A percentile compares a stretch with the other conserved stretches of the same genome.
Conservation (phyloP, 495 filamentous ascomycete genomes). For the Talaromyces ruber region DNA sequence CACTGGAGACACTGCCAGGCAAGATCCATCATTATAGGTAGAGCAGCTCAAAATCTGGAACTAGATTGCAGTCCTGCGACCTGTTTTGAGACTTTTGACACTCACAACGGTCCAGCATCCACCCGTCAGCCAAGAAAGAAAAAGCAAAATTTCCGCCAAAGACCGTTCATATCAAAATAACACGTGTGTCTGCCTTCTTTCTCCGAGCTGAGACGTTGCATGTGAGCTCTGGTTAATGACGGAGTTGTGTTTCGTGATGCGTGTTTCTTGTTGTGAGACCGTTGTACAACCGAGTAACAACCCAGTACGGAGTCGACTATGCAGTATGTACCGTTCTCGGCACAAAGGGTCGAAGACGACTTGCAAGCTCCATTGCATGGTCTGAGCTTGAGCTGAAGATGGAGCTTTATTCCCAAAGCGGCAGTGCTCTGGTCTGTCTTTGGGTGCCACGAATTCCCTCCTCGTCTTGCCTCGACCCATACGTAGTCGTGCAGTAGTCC, state of each 20-base stretch:
- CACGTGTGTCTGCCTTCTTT: neutral
- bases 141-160: neutral
- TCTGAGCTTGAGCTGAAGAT: neutral
- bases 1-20: neutral
- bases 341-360: neutral
- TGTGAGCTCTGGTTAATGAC: neutral
- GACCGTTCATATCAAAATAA: neutral
- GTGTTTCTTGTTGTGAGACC: neutral
- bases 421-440: neutral
- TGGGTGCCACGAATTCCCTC: neutral
- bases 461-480: neutral
- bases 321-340: neutral
- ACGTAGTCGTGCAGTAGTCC: neutral
- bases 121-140: neutral
- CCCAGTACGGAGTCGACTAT: neutral
- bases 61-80: neutral
- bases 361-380: neutral
- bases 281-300: neutral
- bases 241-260: neutral
- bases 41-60: neutral
- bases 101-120: neutral
- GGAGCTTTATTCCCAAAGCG: neutral
- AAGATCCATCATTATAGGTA: neutral
- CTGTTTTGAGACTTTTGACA: neutral
- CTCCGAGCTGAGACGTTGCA: neutral